phyloP scores from a whole-genome alignment of 495 filamentous ascomycete genomes.

The Aspergillus kassunensis region DNA sequence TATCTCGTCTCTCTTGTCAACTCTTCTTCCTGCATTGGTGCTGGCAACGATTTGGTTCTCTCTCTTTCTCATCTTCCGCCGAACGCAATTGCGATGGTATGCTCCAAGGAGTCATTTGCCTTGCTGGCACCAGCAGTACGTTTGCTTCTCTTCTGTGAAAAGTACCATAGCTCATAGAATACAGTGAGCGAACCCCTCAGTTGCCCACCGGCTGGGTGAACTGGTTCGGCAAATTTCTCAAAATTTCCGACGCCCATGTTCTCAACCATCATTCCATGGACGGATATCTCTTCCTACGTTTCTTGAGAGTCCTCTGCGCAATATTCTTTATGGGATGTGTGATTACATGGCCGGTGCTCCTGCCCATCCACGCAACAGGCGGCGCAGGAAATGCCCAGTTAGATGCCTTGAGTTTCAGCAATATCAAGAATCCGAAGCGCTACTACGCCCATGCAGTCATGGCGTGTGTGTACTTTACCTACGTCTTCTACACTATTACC shows the following conservation, averaged over 20 bases:
- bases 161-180: no score
- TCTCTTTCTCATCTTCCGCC: conserved; percentile 72
- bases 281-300: conserved; percentile 79
- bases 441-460: conserved; percentile 61
- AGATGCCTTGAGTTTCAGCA: conserved; percentile 63
- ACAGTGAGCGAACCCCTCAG: conserved; percentile 36
- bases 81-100: conserved; percentile 71
- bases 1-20: conserved; percentile 59
- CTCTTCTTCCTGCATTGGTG: conserved; percentile 64
- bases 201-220: conserved; percentile 49
- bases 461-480: conserved; percentile 53
- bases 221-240: conserved; percentile 61
- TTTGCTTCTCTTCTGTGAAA: no score
- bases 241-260: conserved; percentile 56
- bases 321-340: conserved; percentile 70
- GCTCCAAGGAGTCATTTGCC: conserved; percentile 78
- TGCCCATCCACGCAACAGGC: conserved; percentile 76
- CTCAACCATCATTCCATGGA: conserved; percentile 69
- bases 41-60: conserved; percentile 61
- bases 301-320: conserved; percentile 63
- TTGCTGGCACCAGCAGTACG: conserved; percentile 60
- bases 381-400: conserved; percentile 56
- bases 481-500: conserved; percentile 61
- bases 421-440: conserved; percentile 47
- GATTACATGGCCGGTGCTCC: conserved; percentile 76